These are phyloP conservation scores for Sporisorium exsertum DNA, from an alignment of 1,284 basidiomycete species.

Conservation along the genomic window DNA sequence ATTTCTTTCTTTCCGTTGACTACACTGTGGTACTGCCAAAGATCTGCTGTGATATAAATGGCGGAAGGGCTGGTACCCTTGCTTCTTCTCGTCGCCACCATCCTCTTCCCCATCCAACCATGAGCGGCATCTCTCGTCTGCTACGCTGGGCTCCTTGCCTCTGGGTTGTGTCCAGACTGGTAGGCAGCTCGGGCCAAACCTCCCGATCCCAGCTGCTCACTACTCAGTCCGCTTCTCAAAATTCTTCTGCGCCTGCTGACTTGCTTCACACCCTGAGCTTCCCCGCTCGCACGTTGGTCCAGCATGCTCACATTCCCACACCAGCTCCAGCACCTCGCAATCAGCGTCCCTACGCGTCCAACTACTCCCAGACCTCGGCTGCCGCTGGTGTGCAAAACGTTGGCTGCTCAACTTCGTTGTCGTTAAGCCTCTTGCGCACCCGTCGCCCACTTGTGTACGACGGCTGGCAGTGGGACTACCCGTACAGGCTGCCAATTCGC, in stretches of 20 bases:
- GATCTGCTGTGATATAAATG: no score
- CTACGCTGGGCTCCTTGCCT: constrained; percentile 30
- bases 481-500: constrained; percentile 9
- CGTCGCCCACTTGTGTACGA: background rate
- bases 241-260: constrained; percentile 5
- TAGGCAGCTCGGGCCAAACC: constrained; percentile 6
- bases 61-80: background rate
- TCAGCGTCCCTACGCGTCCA: background rate
- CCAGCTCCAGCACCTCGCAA: background rate
- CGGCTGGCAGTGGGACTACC: constrained; percentile 28
- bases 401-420: no score
- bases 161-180: constrained; percentile 26
- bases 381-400: background rate
- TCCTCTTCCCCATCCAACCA: background rate
- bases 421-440: background rate
- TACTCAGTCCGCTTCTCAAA: constrained; percentile 8
- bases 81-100: background rate
- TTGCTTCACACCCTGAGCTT: constrained; percentile 28
- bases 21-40: background rate
- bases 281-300: constrained; percentile 19
- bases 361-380: background rate
- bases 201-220: constrained; percentile 17
- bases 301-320: background rate
- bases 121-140: constrained; percentile 33
- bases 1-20: background rate